Evolutionary conservation across 148 eudicot genomes (phyloP), one percentile per base, ranked within the genome.

Genomic region (Spergularia bocconei): DNA sequence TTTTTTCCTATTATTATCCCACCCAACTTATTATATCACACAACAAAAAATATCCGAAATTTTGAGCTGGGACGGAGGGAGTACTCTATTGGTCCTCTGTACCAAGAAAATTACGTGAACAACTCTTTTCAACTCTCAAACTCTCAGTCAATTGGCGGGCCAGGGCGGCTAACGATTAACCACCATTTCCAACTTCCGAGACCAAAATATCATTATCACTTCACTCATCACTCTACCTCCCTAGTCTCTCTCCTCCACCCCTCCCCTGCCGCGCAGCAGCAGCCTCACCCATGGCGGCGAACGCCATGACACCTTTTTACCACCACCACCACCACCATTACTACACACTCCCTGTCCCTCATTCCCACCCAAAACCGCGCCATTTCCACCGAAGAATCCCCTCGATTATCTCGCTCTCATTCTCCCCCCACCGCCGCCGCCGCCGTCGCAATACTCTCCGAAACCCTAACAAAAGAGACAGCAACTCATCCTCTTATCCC

Each of bases 381-480:
- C 9, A 11, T 21, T 38, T 25, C 47, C 9, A 73, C 51, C 67
- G 21, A 60, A 48, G 25, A 58, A 64, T 60, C 41, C 63, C 82
- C 58, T n/a, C 11, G 14, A 16, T 53, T 6, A 33, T 80, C 11
- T 56, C 77, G 25, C 78, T 57, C 23, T 71, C 81, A 41, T 79
- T 66, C 62, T 77, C 78, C 58, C 72, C 82, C 12, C 75, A 71
- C 68, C 87, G 64, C 67, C 86, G 80, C 65, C 88, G 91, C 52
- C 88, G 83, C 74, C 91, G 78, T 70, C 90, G 79, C 72, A 82
- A 70, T 41, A 41, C 82, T 44, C 90, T 90, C 73, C 82, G 88
- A 39, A 89, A 75, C 75, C 86, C 69, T 25, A 73, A 50, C 56
- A 77, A 52, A 33, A 75, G 10, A 9, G 5, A 44, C 48, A 10